Evolutionary conservation across 306 rosid genomes (phyloP), one percentile per base, ranked within the genome.

Genomic region (Erythrophleum fordii): DNA sequence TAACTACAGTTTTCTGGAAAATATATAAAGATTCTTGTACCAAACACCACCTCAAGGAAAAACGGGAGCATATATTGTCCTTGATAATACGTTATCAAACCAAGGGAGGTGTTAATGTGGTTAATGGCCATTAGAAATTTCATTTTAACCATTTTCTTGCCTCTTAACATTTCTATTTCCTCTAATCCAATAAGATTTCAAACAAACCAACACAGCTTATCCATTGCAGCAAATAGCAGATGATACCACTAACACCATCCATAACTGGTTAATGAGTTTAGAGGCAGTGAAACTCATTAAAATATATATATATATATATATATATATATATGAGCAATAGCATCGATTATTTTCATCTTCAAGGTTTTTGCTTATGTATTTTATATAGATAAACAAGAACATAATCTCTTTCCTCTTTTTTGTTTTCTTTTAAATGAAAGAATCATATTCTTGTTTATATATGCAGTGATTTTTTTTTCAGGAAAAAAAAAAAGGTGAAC

Each of bases 51-150:
- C n/a, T 59, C 7, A 11, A 42, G 35, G 73, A 3, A 22, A 22
- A 42, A 65, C 14, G 41, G 53, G 11, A 11, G 35, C 53, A 68
- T 68, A 42, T 22, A 23, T 10, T 7, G 41, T 41, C 34, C 11
- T 16, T 0, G 10, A 13, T 39, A 20, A 11, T 6, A 41, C 8
- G 6, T 39, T 12, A 67, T 11, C 53, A 68, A 20, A 42, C 53
- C n/a, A 68, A 2, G 11, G 34, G 35, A 20, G 29, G 58, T n/a
- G 69, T 37, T 51, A 31, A 55, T 29, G 44, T 14, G 45, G 59
- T 41, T 22, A 66, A 67, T 51, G 18, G 67, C 69, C 46, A 72
- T 11, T 16, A 52, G 49, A 41, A 64, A 64, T 73, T 52, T 81
- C 66, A 55, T 41, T 46, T 34, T 11, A 61, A 14, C 66, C 17